Conservation (phyloP, 202 grass and related monocot genomes). For the Brachypodium distachyon region DNA sequence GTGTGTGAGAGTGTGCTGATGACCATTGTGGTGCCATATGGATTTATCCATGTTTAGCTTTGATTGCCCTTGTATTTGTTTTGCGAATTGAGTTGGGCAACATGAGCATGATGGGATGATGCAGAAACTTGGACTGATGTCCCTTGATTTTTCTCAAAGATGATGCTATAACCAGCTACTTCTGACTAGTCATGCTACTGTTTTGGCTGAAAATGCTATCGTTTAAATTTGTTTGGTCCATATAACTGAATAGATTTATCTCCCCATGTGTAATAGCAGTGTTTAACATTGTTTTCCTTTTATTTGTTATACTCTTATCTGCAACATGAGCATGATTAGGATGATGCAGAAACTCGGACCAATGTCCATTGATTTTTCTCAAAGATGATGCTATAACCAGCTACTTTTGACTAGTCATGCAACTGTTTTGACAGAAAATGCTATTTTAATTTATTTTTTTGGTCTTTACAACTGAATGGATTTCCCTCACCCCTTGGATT, state of each 20-base stretch:
- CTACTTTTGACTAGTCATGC: no score
- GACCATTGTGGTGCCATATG: background rate
- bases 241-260: background rate
- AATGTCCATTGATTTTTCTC: conserved; percentile 4
- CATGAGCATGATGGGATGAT: conserved; percentile 1
- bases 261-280: no score
- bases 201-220: no score
- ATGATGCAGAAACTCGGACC: conserved; percentile 4
- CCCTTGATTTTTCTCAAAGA: conserved; percentile 2
- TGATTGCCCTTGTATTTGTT: background rate
- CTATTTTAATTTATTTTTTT: no score
- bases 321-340: background rate
- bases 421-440: no score
- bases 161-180: background rate
- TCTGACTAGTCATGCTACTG: background rate
- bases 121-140: background rate
- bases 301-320: background rate
- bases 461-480: background rate
- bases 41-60: background rate
- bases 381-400: no score
- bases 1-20: no score
- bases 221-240: background rate
- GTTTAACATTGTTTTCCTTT: no score
- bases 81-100: background rate
- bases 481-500: no score